These are phyloP conservation scores for Backusella tuberculispora DNA, from an alignment of 192 early-diverging fungal species.

Conservation along the genomic window DNA sequence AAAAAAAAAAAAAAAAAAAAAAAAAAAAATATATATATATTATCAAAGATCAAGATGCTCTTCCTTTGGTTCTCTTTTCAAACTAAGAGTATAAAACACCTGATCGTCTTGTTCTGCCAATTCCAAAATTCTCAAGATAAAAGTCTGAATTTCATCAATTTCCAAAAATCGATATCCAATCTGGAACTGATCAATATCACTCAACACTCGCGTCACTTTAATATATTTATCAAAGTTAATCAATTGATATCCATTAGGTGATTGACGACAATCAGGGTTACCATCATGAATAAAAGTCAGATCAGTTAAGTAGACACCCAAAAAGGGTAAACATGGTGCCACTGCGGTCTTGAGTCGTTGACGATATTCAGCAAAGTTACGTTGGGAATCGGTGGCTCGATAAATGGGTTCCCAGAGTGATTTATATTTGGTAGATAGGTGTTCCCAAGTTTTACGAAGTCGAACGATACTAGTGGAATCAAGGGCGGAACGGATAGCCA, in stretches of 20 bases:
- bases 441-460: constrained; percentile 70
- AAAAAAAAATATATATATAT: not conserved
- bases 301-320: constrained; percentile 82
- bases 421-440: constrained; percentile 59
- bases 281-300: constrained; percentile 87
- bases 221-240: constrained; percentile 87
- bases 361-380: constrained; percentile 67
- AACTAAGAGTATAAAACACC: constrained; percentile 75
- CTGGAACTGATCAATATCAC: constrained; percentile 79
- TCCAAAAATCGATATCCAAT: constrained; percentile 60
- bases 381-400: constrained; percentile 59
- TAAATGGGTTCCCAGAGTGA: constrained; percentile 64
- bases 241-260: constrained; percentile 38
- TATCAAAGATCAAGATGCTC: constrained; percentile 13
- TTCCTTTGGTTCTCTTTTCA: constrained; percentile 76
- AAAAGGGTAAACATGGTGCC: constrained; percentile 75
- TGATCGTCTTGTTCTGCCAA: constrained; percentile 64
- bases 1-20: not conserved
- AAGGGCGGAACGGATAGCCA: constrained; percentile 80
- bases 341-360: constrained; percentile 49
- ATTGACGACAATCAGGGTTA: constrained; percentile 63
- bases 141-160: constrained; percentile 79
- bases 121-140: constrained; percentile 59
- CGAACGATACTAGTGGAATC: constrained; percentile 73
- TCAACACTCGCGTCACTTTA: constrained; percentile 61